Base-by-base conservation (phyloP, 306 rosid species). In the Dicorynia guianensis region DNA sequence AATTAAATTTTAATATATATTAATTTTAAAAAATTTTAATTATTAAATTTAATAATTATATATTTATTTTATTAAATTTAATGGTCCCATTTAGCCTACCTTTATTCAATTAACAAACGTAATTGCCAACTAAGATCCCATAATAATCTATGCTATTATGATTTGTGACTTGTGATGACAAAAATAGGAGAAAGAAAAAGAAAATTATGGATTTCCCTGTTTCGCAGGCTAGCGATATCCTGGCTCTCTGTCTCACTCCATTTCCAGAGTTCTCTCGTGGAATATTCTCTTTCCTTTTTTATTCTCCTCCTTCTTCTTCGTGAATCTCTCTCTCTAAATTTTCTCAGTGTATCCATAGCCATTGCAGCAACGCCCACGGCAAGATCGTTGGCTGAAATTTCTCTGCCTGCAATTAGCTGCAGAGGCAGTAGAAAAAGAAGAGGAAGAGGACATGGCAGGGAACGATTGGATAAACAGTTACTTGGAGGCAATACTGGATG, bases 401-500 rank as follows among this genome's bases (percentile, higher is more conserved):
- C 38, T 11, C 0, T 0, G 11, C 25, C 4, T 1, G 72, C 50
- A 43, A 43, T 1, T 30, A 13, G 34, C 6, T 33, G 49, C 39
- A 49, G 76, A 38, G 10, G 55, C 50, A 39, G 65, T 35, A 54
- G 46, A 38, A 58, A 38, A 42, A 49, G 44, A n/a, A 44, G 33
- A 12, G 8, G 15, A n/a, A 4, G 69, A 17, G 55, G 15, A 25
- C 18, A 95, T 89, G 97, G 97, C 97, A 7, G 97, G 97, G 13
- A 95, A 95, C 71, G 99, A 95, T 75, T 95, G 99, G 99, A 62
- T 95, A 5, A 95, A 95, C 83, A 95, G 97, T 63, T 95, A 95
- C 78, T 83, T 95, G 38, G 99, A 95, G 44, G 99, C 99, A 49
- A 95, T 95, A 52, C 85, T 95, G 6, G 99, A 95, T 83, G 97